Conservation (phyloP, 495 filamentous ascomycete species). For the Staphylotrichum longicolle region DNA sequence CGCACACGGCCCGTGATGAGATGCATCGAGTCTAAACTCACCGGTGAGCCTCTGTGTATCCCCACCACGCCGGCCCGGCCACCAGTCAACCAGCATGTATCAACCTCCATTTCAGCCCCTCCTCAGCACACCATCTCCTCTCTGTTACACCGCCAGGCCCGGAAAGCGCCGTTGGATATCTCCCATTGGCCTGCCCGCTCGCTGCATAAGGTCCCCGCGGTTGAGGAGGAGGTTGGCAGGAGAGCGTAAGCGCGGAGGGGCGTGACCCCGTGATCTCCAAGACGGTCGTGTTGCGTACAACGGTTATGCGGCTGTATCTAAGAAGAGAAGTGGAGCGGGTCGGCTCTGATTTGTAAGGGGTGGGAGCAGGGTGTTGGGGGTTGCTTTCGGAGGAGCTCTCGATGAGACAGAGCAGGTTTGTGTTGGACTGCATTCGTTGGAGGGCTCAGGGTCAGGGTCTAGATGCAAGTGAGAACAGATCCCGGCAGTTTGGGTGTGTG, state of each 20-base stretch:
- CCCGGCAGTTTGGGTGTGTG: slow-evolving; percentile 2
- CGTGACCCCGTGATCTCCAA: neutral
- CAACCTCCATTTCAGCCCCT: neutral
- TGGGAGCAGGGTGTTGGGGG: too few species aligned
- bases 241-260: neutral
- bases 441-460: too few species aligned
- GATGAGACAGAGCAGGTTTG: too few species aligned
- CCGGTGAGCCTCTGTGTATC: slow-evolving; percentile 15
- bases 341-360: too few species aligned
- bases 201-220: neutral
- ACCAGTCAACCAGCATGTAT: neutral
- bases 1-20: slow-evolving; percentile 3
- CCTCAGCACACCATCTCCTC: neutral
- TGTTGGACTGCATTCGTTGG: too few species aligned
- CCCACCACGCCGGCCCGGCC: slow-evolving; percentile 8
- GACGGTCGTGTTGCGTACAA: neutral
- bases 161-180: neutral
- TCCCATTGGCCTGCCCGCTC: neutral
- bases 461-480: neutral
- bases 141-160: neutral
- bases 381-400: neutral
- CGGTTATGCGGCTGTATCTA: neutral
- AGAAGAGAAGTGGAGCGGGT: neutral
- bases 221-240: neutral
- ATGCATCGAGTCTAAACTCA: neutral